phyloP scores from a whole-genome alignment of 1,284 basidiomycete genomes.

The Thelephora terrestris region DNA sequence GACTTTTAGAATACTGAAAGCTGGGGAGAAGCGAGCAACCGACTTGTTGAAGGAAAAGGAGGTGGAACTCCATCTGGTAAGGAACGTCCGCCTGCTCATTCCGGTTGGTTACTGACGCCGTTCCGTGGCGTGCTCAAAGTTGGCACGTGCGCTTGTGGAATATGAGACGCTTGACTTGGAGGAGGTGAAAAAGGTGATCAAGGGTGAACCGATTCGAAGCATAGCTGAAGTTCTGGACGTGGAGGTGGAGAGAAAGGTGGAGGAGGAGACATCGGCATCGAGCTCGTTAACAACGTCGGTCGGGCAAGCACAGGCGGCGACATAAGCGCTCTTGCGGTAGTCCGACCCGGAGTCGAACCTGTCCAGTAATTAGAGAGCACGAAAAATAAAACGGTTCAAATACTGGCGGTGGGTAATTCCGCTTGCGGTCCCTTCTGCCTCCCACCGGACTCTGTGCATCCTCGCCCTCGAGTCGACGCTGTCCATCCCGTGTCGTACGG shows the following conservation, averaged over 20 bases:
- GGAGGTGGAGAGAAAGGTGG: neutral
- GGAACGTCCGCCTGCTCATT: slow-evolving; percentile 9
- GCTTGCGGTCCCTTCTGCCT: too few species aligned
- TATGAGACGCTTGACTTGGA: slow-evolving; percentile 87
- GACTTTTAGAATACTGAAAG: slow-evolving; percentile 57
- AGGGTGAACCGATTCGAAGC: slow-evolving; percentile 65
- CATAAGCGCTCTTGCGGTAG: neutral
- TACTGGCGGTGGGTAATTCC: too few species aligned
- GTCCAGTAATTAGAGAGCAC: too few species aligned
- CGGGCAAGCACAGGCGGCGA: neutral
- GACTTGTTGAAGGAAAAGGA: slow-evolving; percentile 62
- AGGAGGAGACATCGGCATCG: too few species aligned
- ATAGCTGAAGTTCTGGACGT: slow-evolving; percentile 52
- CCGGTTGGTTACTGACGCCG: slow-evolving; percentile 4
- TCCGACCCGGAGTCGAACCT: too few species aligned
- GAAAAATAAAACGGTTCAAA: too few species aligned
- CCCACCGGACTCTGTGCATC: too few species aligned
- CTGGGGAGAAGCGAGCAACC: slow-evolving; percentile 61
- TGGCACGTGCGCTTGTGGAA: slow-evolving; percentile 83
- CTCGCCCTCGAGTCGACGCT: too few species aligned
- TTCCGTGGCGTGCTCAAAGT: slow-evolving; percentile 30
- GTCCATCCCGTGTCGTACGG: too few species aligned
- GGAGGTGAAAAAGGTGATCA: slow-evolving; percentile 80
- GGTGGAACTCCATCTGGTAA: slow-evolving; percentile 74
- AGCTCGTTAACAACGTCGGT: too few species aligned